A percentile compares a stretch with the other conserved stretches of the same genome.
Evolutionary conservation across 148 eudicot species (phyloP).

Genomic region (Vaccinium myrtillus): DNA sequence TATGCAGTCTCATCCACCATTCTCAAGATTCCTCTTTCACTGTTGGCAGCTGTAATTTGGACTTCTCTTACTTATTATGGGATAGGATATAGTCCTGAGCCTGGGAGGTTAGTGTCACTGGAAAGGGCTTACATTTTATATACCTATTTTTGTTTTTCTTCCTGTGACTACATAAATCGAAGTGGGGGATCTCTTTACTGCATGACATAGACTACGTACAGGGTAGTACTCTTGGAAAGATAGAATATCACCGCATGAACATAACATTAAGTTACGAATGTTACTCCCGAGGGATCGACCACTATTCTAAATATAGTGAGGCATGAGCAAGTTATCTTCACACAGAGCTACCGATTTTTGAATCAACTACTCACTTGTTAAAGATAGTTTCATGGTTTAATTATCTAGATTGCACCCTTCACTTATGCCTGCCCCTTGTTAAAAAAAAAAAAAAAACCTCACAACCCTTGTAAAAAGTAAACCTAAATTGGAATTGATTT

Average conservation of each 20-base stretch:
- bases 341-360: background rate
- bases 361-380: background rate
- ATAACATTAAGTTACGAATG: background rate
- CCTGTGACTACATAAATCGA: too few relatives aligned
- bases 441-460: background rate
- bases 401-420: too few relatives aligned
- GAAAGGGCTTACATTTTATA: background rate
- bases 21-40: slow-evolving; percentile 71
- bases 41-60: slow-evolving; percentile 60
- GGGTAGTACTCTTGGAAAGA: background rate
- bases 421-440: too few relatives aligned
- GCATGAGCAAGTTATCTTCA: background rate
- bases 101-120: slow-evolving; percentile 52
- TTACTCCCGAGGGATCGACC: background rate
- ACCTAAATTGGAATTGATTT: slow-evolving; percentile 1
- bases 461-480: background rate
- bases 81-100: slow-evolving; percentile 73
- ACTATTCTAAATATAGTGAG: too few relatives aligned
- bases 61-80: slow-evolving; percentile 70
- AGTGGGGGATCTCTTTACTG: too few relatives aligned
- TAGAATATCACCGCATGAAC: background rate
- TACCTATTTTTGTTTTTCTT: background rate
- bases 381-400: background rate
- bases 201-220: background rate
- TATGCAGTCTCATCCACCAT: slow-evolving; percentile 76